phyloP scores from a whole-genome alignment of 1,139 yeast species.

The Maudiozyma humilis region DNA sequence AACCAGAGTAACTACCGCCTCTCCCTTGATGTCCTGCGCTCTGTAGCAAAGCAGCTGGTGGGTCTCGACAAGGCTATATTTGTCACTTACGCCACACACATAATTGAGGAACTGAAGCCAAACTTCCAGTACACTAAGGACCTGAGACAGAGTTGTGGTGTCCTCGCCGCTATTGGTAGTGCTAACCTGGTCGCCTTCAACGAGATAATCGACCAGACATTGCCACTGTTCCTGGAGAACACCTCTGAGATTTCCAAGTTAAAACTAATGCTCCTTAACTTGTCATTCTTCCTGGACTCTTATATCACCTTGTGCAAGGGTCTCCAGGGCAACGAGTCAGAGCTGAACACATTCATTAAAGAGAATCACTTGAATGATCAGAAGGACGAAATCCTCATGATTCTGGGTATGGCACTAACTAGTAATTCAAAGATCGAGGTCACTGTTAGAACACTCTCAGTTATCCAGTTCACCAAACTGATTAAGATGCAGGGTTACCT shows the following conservation, averaged over 20 bases:
- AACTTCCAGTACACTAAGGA: slow-evolving; percentile 48
- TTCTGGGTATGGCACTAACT: slow-evolving; percentile 59
- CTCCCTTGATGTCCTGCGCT: slow-evolving; percentile 43
- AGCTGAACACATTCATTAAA: slow-evolving; percentile 5
- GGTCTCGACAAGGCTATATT: slow-evolving; percentile 28
- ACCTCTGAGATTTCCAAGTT: slow-evolving; percentile 42
- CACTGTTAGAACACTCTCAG: slow-evolving; percentile 56
- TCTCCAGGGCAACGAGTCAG: slow-evolving; percentile 9
- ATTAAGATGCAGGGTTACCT: slow-evolving; percentile 42
- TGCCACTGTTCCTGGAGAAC: slow-evolving; percentile 35
- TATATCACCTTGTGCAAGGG: slow-evolving; percentile 33
- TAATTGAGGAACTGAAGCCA: slow-evolving; percentile 50
- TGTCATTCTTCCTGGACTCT: slow-evolving; percentile 48
- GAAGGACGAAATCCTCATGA: slow-evolving; percentile 60
- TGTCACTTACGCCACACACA: slow-evolving; percentile 34
- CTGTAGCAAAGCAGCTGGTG: slow-evolving; percentile 35
- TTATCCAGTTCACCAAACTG: slow-evolving; percentile 54
- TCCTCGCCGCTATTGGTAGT: slow-evolving; percentile 51
- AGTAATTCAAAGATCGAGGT: slow-evolving; percentile 60
- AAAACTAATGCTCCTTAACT: slow-evolving; percentile 50
- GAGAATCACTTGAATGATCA: slow-evolving; percentile 35
- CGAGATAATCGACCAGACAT: slow-evolving; percentile 35
- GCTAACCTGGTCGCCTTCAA: slow-evolving; percentile 41
- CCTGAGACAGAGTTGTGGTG: slow-evolving; percentile 49
- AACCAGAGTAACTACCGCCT: slow-evolving; percentile 32